phyloP scores from a whole-genome alignment of 1,284 basidiomycete species.

The Sporisorium iseilematis-ciliati region DNA sequence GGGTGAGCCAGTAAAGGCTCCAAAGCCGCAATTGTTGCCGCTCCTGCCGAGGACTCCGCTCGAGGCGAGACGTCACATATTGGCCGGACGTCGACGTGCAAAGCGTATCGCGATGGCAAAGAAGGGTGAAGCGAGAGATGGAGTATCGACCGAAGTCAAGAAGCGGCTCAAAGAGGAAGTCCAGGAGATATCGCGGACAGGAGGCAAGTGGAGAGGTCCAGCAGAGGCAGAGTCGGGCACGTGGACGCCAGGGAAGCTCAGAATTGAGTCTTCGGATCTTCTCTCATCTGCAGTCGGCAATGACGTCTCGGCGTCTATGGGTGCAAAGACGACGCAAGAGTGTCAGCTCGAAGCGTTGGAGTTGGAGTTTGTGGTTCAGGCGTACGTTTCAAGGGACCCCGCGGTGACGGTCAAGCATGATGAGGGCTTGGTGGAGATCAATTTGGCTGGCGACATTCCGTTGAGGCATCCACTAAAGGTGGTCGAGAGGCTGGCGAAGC shows the following conservation, averaged over 20 bases:
- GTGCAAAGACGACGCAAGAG: conserved; percentile 31
- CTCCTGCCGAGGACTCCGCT: conserved; percentile 66
- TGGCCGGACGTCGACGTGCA: conserved; percentile 69
- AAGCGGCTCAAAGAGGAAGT: conserved; percentile 58
- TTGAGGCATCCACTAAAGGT: conserved; percentile 42
- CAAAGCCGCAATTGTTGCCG: conserved; percentile 54
- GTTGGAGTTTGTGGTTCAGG: conserved; percentile 48
- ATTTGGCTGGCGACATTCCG: conserved; percentile 44
- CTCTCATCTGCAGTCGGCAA: conserved; percentile 24
- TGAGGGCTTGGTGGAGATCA: conserved; percentile 41
- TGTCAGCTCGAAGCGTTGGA: conserved; percentile 47
- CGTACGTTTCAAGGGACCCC: conserved; percentile 39
- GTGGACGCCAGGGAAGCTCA: conserved; percentile 39
- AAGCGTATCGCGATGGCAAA: conserved; percentile 64
- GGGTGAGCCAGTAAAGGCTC: conserved; percentile 17
- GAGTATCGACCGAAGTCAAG: conserved; percentile 52
- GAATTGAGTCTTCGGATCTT: conserved; percentile 33
- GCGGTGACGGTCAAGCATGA: conserved; percentile 45
- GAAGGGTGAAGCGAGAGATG: conserved; percentile 53
- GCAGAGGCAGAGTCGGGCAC: conserved; percentile 28
- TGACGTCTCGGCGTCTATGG: conserved; percentile 16
- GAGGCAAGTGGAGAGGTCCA: conserved; percentile 35
- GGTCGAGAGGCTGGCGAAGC: conserved; percentile 40
- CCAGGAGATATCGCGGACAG: conserved; percentile 40
- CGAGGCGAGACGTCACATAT: conserved; percentile 70